Base-by-base conservation (phyloP, 768 basidiomycete genomes). In the Naematelia encephala region DNA sequence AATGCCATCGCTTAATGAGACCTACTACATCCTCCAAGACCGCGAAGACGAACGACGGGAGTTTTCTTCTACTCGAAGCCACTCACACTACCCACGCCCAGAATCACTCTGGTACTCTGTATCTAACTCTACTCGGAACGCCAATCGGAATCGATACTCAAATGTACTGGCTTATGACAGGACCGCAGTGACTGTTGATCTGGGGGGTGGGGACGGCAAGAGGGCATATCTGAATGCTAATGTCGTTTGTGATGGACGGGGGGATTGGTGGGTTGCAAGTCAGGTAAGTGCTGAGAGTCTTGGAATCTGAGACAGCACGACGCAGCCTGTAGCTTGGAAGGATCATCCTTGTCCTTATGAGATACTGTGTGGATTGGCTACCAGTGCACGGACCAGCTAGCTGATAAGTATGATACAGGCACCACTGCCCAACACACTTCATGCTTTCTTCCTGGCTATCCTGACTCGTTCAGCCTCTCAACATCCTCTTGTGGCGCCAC, bases 151-250 rank as follows among this genome's bases (percentile, higher is more conserved):
- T 52, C 68, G 76, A 21, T 77, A 77, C 53, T 57, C 59, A 5
- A 68, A 77, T 49, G 71, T 77, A 21, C 56, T 61, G 14, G 72
- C 76, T 5, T 77, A 74, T 58, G 76, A 75, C 55, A 58, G 74
- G 34, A 77, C 76, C 3, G 70, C 72, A 5, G 71, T 77, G 1
- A 53, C 25, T 14, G 63, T 67, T 0, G 64, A 65, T 2, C 34
- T 39, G 34, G 34, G 34, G 34, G 34, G 16, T 39, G 62, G 59
- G 12, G 62, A 64, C 5, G n/a, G n/a, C n/a, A 39, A 16, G 34
- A 39, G 34, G 34, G 63, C 51, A 22, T 78, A 78, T 57, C 39
- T 78, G 34, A 77, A 77, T 60, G 77, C 77, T 13, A 77, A 76
- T 60, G 70, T 75, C 29, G 61, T 78, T 12, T 56, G 51, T 5